A percentile compares a stretch with the other conserved stretches of the same genome.
These are phyloP conservation scores for Strobilomyces echinocephalus DNA, from an alignment of 768 basidiomycete species.

Conservation along the genomic window DNA sequence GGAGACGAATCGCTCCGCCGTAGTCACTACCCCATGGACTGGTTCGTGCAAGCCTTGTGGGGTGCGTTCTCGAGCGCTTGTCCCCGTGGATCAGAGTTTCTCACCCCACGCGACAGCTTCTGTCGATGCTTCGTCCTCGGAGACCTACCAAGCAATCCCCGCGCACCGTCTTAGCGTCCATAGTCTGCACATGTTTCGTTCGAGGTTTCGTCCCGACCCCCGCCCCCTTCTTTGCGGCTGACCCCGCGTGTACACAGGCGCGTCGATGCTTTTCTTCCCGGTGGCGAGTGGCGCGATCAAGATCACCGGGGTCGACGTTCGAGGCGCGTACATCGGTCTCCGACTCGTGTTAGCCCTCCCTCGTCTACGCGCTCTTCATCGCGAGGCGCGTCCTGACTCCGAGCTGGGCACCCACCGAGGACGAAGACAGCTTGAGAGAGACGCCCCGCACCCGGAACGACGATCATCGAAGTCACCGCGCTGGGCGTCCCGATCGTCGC, in stretches of 20 bases:
- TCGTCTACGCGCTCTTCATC: too few species aligned
- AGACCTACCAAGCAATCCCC: slow-evolving; percentile 10
- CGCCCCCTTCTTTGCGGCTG: background rate
- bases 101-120: background rate
- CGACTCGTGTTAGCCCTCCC: too few species aligned
- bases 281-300: too few species aligned
- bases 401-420: too few species aligned
- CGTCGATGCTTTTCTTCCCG: slow-evolving; percentile 12
- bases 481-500: too few species aligned
- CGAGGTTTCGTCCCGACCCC: background rate
- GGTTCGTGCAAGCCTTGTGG: slow-evolving; percentile 24
- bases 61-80: slow-evolving; percentile 6
- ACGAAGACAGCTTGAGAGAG: too few species aligned
- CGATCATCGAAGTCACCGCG: too few species aligned
- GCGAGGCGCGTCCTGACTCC: too few species aligned
- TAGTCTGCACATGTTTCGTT: background rate
- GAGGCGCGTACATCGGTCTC: too few species aligned
- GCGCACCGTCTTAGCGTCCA: slow-evolving; percentile 6
- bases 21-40: slow-evolving; percentile 20
- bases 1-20: slow-evolving; percentile 1
- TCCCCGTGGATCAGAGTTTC: background rate
- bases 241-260: background rate
- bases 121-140: slow-evolving; percentile 13
- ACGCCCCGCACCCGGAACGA: too few species aligned
- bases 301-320: too few species aligned